A percentile compares a stretch with the other conserved stretches of the same genome.
phyloP scores from a whole-genome alignment of 176 grass and related monocot genomes.

The Avena sativa region DNA sequence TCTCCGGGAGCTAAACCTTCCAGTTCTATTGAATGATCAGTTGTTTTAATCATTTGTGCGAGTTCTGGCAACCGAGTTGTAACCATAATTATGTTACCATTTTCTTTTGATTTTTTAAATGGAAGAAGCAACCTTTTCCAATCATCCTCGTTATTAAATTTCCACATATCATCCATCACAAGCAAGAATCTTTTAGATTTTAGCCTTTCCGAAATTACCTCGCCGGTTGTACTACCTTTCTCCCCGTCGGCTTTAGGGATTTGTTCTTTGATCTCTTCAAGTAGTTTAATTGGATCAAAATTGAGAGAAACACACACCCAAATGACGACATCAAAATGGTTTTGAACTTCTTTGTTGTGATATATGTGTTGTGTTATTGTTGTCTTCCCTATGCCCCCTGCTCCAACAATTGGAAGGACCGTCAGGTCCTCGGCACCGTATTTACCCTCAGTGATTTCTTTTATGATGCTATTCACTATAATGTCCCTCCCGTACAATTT shows the following conservation, averaged over 20 bases:
- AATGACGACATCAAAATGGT: background rate
- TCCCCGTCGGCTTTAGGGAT: too few relatives aligned
- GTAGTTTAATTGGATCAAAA: too few relatives aligned
- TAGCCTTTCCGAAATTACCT: background rate
- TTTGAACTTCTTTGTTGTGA: background rate
- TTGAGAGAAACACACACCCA: background rate
- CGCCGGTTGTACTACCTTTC: too few relatives aligned
- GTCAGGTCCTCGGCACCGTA: background rate
- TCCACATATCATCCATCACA: constrained; percentile 24
- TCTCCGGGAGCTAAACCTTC: background rate
- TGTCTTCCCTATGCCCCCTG: background rate
- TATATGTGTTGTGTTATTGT: background rate
- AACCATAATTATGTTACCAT: background rate
- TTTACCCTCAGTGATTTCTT: background rate
- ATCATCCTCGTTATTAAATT: background rate
- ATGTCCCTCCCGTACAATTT: too few relatives aligned
- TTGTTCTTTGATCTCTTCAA: too few relatives aligned
- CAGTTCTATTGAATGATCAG: background rate
- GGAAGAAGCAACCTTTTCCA: background rate
- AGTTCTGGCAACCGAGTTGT: background rate
- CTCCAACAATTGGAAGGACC: background rate
- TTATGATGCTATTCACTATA: background rate
- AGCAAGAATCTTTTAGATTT: background rate
- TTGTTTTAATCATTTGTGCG: constrained; percentile 10
- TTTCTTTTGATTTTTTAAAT: background rate